Evolutionary conservation across 108 stramenopile genomes (phyloP), one percentile per base, ranked within the genome.

Genomic region (Fragilariopsis cylindrus): DNA sequence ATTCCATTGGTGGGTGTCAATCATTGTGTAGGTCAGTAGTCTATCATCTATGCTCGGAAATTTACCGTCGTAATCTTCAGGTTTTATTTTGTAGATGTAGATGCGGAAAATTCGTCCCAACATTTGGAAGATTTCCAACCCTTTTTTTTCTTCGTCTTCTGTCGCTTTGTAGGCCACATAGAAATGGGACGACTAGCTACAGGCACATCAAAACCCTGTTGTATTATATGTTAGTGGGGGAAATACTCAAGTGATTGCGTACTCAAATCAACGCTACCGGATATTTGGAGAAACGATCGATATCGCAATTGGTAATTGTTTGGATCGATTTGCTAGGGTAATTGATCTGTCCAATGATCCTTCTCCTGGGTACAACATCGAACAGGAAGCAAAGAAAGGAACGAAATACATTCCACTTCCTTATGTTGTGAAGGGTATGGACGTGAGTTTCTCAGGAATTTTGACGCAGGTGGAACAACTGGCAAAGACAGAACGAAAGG

Each of bases 211-310:
- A 39, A 92, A 99, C 75, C 99, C 99, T 1, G 98, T 99, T 1
- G 96, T 98, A 2, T 73, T 99, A 57, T 99, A 99, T 66, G 99
- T 99, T 4, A 90, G 88, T 69, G 99, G 99, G 5, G 99, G 99
- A 0, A 99, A 99, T 80, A 98, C 99, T 12, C 98, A 98, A 83
- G 97, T 99, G 18, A 96, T 99, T 62, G 96, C 97, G 6, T 99
- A 97, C 75, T 86, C 86, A 8, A 79, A 90, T 79, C 83, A 87
- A 48, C 83, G 98, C 18, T 99, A 99, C 79, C 83, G 97, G 13
- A 99, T 99, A 12, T 98, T 99, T 83, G 99, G 99, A 9, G 99
- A 99, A 85, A 99, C 99, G 30, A 99, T 99, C 81, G 99, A 99
- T 81, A 98, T 99, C 76, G 98, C 99, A 42, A 92, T 99, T 40